A percentile compares a stretch with the other conserved stretches of the same genome.
Conservation (phyloP, 2,329 filamentous ascomycete genomes). For the Purpureocillium lavendulum region DNA sequence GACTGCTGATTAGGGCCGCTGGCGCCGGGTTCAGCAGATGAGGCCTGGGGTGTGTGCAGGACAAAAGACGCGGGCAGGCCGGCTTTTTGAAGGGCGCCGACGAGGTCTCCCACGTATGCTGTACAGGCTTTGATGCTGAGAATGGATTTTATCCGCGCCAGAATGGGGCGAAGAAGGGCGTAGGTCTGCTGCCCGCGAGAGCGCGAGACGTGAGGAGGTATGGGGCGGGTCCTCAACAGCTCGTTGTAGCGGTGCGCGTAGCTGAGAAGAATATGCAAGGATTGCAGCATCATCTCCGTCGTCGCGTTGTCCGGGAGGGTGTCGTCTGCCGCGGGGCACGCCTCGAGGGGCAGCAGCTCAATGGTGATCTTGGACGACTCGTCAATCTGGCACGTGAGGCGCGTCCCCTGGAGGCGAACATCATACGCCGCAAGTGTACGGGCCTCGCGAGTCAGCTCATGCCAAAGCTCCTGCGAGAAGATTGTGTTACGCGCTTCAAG, state of each 20-base stretch:
- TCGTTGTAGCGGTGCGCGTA: conserved; percentile 74
- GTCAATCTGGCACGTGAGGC: conserved; percentile 48
- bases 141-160: conserved; percentile 39
- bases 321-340: conserved; percentile 20
- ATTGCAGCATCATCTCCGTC: conserved; percentile 58
- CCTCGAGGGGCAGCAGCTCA: conserved; percentile 56
- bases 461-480: conserved; percentile 80
- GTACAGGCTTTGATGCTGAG: conserved; percentile 29
- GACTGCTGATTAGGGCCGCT: conserved; percentile 27
- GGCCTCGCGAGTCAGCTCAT: conserved; percentile 79
- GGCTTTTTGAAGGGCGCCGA: conserved; percentile 33
- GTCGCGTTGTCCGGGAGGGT: conserved; percentile 35
- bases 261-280: conserved; percentile 67
- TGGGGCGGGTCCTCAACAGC: conserved; percentile 54
- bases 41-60: conserved; percentile 28
- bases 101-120: conserved; percentile 33
- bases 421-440: conserved; percentile 63
- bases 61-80: conserved; percentile 35
- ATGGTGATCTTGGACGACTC: conserved; percentile 49
- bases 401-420: conserved; percentile 53
- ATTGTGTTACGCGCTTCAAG: conserved; percentile 70
- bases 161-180: conserved; percentile 41
- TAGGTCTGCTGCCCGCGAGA: conserved; percentile 33
- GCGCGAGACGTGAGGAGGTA: conserved; percentile 28
- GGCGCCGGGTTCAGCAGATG: conserved; percentile 16